Base-by-base conservation (phyloP, 2,329 filamentous ascomycete species). In the Pseudophaeomoniella oleicola region DNA sequence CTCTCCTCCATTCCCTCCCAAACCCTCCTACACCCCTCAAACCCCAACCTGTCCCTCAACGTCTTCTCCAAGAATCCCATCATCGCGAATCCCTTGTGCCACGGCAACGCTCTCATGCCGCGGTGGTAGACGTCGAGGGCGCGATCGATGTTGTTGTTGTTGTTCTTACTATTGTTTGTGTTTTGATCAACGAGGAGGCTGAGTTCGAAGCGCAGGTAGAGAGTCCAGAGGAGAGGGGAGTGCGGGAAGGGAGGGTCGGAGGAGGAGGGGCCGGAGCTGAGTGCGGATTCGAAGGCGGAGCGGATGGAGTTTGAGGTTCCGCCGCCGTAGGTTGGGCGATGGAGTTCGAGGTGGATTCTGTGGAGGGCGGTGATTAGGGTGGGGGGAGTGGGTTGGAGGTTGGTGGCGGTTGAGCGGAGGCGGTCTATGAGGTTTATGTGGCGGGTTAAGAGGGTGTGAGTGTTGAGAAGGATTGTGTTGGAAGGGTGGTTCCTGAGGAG, bases 381-480 rank as follows among this genome's bases (percentile, higher is more conserved):
- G 34, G 16, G 29, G 36, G 17, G 27, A 4, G 46, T 45, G 15
- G 45, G 12, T 12, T 41, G n/a, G 52, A 42, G 19, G n/a, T 14
- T 5, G 29, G 31, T 34, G 34, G 35, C n/a, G 18, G 32, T 1
- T 62, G 46, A 2, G n/a, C 81, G 75, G 14, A 92, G 72, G 13
- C 83, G 79, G 46, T 92, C 82, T 42, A 85, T 72, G 37, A 90
- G 69, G 16, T 78, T 71, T 31, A 84, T 72, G 5, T 78, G 72
- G 2, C 74, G 66, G 51, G 88, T 78, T 42, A 82, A 77, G 64
- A 78, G 81, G n/a, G 76, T 70, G 44, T 80, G 80, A 0, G 90
- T 59, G 1, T 71, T 64, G 1, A 92, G 66, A 42, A 94, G 78
- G 4, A 84, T 66, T 2, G 75, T 81, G 58, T 94, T 94, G 34